Evolutionary conservation across 169 alveolate species (phyloP), one percentile per base, ranked within the genome.

Genomic region (Cyclospora cayetanensis): DNA sequence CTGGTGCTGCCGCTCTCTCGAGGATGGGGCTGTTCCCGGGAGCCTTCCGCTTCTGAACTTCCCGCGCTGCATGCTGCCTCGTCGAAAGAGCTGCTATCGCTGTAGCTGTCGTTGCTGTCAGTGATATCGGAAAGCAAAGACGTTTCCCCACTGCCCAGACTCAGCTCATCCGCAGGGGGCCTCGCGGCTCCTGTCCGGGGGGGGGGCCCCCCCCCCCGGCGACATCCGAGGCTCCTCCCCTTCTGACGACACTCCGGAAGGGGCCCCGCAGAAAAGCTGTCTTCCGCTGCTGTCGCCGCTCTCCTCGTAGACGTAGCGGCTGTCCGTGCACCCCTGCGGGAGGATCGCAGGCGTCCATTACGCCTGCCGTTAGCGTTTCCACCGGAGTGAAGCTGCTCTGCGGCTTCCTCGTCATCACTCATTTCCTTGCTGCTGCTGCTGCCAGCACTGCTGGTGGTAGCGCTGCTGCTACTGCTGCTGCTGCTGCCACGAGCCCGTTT

Each of bases 101-200:
- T 68, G 80, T 46, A 18, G 80, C 80, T 68, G 80, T 68, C 80
- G 4, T 12, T 5, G 80, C 80, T 68, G 80, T 68, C 80, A 29
- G 80, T 68, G 12, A 68, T 46, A 31, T 68, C 80, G 1, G 80
- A 68, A 18, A 68, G 80, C 50, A 68, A 68, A 1, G 80, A 68
- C 0, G 80, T 68, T 1, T 68, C 25, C 5, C 80, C 80, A 34
- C 80, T 68, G 27, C n/a, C 80, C 12, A 68, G 22, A 20, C 80
- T 18, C 15, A 68, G 29, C 50, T 68, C 80, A 4, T 68, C 80
- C 37, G 80, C 12, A 46, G 50, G 80, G 46, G 22, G 0, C 46
- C 46, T 42, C 52, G 80, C 52, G 55, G 80, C 52, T 46, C 80
- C 80, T 9, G 70, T n/a, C 70, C 80, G 4, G 80, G 80, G 80